Evolutionary conservation across 768 basidiomycete species (phyloP).

Genomic region (Lentinula raphanica): DNA sequence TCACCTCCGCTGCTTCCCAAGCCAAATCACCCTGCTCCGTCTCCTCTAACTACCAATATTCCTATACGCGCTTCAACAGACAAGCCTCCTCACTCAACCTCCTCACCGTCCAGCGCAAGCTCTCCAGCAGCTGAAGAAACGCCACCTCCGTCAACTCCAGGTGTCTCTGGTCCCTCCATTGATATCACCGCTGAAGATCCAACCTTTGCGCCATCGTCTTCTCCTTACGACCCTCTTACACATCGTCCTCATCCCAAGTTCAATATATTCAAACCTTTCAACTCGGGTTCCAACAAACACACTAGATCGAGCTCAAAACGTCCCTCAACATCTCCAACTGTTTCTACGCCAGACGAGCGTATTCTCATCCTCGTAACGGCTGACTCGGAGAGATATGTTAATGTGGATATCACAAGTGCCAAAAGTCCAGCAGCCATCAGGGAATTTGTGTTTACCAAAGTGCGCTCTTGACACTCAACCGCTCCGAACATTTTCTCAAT

Average conservation of each 20-base stretch:
- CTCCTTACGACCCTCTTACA: constrained; percentile 23
- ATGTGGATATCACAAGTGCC: constrained; percentile 67
- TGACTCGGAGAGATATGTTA: constrained; percentile 70
- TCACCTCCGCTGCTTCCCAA: constrained; percentile 22
- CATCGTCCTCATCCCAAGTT: constrained; percentile 28
- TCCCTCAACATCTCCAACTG: constrained; percentile 25
- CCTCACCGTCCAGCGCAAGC: constrained; percentile 65
- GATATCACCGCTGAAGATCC: constrained; percentile 29
- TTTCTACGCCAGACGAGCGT: constrained; percentile 20
- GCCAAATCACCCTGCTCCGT: constrained; percentile 25
- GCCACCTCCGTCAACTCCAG: constrained; percentile 67
- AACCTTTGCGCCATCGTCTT: constrained; percentile 21
- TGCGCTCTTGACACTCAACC: constrained; percentile 21
- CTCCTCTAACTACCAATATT: constrained; percentile 33
- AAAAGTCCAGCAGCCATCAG: constrained; percentile 64
- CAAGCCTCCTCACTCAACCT: constrained; percentile 51
- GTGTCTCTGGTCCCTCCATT: constrained; percentile 39
- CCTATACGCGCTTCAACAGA: constrained; percentile 27
- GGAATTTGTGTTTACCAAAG: constrained; percentile 78
- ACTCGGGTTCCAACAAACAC: constrained; percentile 15
- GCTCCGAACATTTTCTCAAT: background rate
- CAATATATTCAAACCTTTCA: constrained; percentile 27
- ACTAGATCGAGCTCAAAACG: constrained; percentile 11
- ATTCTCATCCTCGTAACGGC: constrained; percentile 64
- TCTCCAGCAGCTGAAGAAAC: constrained; percentile 59